These are phyloP conservation scores for Neurospora sp. DNA, from an alignment of 2,329 filamentous ascomycete genomes.

Conservation along the genomic window DNA sequence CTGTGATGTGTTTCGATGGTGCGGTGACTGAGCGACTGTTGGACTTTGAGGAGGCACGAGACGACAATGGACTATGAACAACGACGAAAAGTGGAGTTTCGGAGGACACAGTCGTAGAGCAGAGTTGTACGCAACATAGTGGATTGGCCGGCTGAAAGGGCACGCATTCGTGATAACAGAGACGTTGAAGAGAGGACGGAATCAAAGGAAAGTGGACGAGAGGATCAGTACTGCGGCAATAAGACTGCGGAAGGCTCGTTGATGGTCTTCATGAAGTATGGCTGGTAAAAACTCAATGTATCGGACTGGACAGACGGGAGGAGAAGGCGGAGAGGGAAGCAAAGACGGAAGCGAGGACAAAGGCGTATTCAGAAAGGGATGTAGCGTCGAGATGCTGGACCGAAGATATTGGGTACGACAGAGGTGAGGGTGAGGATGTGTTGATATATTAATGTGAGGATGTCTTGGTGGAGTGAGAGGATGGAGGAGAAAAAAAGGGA, in stretches of 20 bases:
- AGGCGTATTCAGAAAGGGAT: too few relatives aligned
- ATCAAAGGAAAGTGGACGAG: background rate
- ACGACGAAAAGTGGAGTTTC: too few relatives aligned
- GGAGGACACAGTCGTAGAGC: too few relatives aligned
- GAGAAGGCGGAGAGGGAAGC: too few relatives aligned
- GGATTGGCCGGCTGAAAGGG: background rate
- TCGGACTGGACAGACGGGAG: too few relatives aligned
- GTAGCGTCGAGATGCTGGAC: too few relatives aligned
- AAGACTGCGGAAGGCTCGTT: background rate
- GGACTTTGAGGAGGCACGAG: background rate
- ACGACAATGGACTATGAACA: too few relatives aligned
- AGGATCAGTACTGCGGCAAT: too few relatives aligned
- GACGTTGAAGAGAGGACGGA: background rate
- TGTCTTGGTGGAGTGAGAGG: background rate
- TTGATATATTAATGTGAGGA: background rate
- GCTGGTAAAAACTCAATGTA: background rate
- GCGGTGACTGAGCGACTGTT: background rate
- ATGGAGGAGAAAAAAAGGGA: background rate
- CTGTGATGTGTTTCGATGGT: background rate
- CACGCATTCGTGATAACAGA: background rate
- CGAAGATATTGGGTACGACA: too few relatives aligned
- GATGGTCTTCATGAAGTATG: background rate
- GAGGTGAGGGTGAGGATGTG: too few relatives aligned
- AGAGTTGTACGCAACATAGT: too few relatives aligned
- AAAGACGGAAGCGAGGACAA: too few relatives aligned